These are phyloP conservation scores for Lolium rigidum DNA, from an alignment of 176 grass and related monocot genomes.

Conservation along the genomic window DNA sequence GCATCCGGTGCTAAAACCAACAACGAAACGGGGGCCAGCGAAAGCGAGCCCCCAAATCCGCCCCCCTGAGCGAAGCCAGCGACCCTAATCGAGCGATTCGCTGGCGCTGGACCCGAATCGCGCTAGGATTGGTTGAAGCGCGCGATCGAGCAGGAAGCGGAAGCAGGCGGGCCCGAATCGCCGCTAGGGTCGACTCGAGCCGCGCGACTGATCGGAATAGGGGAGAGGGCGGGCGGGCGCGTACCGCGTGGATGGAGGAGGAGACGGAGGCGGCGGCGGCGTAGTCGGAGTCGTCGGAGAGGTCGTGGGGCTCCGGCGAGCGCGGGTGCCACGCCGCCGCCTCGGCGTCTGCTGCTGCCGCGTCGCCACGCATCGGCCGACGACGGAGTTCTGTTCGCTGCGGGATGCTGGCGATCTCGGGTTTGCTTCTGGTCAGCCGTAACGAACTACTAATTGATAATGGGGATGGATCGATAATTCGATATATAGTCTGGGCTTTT, in stretches of 20 bases:
- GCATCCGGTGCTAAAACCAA: neutral
- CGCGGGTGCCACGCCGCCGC: conserved; percentile 39
- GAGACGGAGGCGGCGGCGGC: conserved; percentile 67
- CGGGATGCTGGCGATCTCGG: conserved; percentile 6
- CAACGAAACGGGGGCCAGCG: neutral
- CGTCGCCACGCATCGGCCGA: conserved; percentile 50
- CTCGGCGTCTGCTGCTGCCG: conserved; percentile 33
- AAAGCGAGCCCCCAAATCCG: conserved; percentile 4
- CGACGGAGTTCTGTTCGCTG: neutral
- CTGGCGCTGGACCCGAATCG: neutral
- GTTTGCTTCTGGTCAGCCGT: neutral
- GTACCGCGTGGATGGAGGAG: conserved; percentile 43
- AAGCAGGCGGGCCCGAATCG: neutral
- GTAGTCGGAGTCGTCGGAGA: conserved; percentile 98
- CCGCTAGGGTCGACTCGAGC: neutral
- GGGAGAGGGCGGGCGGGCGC: neutral
- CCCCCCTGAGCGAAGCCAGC: neutral
- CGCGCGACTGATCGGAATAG: neutral
- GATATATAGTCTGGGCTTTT: too few species aligned
- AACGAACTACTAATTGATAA: neutral
- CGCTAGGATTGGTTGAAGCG: too few species aligned
- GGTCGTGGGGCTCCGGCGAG: conserved; percentile 74
- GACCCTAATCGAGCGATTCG: conserved; percentile 31
- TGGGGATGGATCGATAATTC: neutral
- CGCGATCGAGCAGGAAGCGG: neutral